phyloP scores from a whole-genome alignment of 306 rosid genomes.

The Geum urbanum region DNA sequence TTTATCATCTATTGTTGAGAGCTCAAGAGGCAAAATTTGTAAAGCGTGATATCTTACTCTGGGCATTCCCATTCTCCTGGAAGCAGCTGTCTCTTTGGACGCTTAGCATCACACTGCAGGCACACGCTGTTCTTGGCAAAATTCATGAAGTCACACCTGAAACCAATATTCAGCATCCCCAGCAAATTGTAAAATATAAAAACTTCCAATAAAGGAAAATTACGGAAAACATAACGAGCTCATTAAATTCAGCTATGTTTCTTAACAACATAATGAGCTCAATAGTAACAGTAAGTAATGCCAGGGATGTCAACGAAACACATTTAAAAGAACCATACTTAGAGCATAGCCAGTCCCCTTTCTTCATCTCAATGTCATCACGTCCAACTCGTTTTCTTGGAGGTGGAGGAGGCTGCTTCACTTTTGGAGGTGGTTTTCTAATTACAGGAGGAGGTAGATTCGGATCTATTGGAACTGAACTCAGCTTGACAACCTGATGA shows the following conservation, averaged over 20 bases:
- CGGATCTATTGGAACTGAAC: conserved; percentile 93
- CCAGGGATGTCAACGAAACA: neutral
- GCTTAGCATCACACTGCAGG: conserved; percentile 97
- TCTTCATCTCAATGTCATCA: conserved; percentile 96
- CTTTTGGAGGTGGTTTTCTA: conserved; percentile 79
- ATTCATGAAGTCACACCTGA: conserved; percentile 99
- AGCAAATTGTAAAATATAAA: neutral
- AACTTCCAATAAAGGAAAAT: neutral
- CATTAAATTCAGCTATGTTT: neutral
- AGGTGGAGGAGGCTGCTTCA: conserved; percentile 93
- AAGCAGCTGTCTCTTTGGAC: conserved; percentile 92
- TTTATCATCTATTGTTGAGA: neutral
- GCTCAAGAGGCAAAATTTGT: conserved; percentile 10
- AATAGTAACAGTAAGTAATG: neutral
- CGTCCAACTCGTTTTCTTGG: conserved; percentile 85
- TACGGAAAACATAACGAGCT: neutral
- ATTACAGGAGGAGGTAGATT: conserved; percentile 82
- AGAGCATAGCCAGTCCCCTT: conserved; percentile 97
- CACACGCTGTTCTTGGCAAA: conserved; percentile 82
- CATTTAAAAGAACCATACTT: conserved; percentile 53
- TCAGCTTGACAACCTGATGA: conserved; percentile 88
- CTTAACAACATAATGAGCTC: neutral
- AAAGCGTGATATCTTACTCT: conserved; percentile 55
- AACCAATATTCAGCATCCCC: conserved; percentile 29
- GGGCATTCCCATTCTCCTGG: conserved; percentile 99